These are phyloP conservation scores for Naegleria gruberi DNA, from an alignment of 208 protist species.

Conservation along the genomic window DNA sequence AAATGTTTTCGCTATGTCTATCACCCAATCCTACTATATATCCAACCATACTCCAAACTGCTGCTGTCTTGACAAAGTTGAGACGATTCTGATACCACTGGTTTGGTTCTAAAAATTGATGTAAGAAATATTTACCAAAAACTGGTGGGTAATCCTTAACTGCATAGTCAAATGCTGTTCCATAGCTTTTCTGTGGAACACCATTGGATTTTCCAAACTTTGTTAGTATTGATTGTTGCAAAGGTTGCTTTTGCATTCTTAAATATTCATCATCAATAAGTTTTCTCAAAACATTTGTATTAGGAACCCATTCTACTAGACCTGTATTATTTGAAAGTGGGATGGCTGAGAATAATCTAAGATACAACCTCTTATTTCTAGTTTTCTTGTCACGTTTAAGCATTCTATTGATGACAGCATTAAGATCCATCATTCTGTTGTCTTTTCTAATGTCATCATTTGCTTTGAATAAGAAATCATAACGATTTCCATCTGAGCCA, in stretches of 20 bases:
- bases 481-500: conserved; percentile 53
- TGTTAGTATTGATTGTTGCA: background rate
- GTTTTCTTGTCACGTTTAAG: conserved; percentile 67
- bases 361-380: conserved; percentile 61
- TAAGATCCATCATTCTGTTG: conserved; percentile 90
- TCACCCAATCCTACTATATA: conserved; percentile 86
- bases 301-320: conserved; percentile 88
- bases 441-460: conserved; percentile 87
- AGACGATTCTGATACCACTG: conserved; percentile 75
- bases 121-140: conserved; percentile 83
- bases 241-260: background rate
- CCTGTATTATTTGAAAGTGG: conserved; percentile 69
- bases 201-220: conserved; percentile 56
- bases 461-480: conserved; percentile 79
- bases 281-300: conserved; percentile 62
- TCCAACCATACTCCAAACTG: conserved; percentile 89
- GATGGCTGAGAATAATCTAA: conserved; percentile 71
- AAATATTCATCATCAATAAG: conserved; percentile 67
- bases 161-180: conserved; percentile 48
- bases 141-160: conserved; percentile 64
- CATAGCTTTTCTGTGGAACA: conserved; percentile 32
- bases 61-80: conserved; percentile 68
- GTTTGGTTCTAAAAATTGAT: conserved; percentile 66
- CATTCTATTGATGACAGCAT: conserved; percentile 78
- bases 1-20: conserved; percentile 87